Percentiles rank a stretch among this genome's conserved stretches.
phyloP scores from a whole-genome alignment of 1,139 yeast species.

The Suhomyces anneliseae region DNA sequence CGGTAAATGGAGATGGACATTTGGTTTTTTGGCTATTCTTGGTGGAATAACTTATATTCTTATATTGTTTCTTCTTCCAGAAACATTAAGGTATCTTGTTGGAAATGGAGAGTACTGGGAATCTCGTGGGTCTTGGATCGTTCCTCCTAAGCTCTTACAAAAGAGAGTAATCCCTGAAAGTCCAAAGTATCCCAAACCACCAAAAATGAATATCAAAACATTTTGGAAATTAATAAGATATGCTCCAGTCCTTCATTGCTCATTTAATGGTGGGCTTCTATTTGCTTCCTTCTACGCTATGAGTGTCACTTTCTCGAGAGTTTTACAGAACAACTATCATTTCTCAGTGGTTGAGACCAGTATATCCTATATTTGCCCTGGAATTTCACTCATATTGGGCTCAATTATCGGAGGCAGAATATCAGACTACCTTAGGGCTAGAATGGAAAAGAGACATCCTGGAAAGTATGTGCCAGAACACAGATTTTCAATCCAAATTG shows the following conservation, averaged over 20 bases:
- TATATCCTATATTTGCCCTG: conserved; percentile 56
- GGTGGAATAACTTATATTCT: conserved; percentile 39
- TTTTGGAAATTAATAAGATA: conserved; percentile 40
- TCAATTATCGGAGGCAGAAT: conserved; percentile 52
- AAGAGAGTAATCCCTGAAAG: conserved; percentile 23
- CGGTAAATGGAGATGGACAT: conserved; percentile 55
- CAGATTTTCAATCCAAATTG: conserved; percentile 44
- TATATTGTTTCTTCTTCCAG: conserved; percentile 51
- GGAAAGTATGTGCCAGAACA: conserved; percentile 44
- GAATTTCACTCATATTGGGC: conserved; percentile 49
- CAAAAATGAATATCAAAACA: conserved; percentile 42
- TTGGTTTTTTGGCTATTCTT: conserved; percentile 51
- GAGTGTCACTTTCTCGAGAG: conserved; percentile 50
- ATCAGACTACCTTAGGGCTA: conserved; percentile 41
- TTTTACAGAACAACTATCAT: conserved; percentile 37
- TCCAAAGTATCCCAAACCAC: conserved; percentile 44
- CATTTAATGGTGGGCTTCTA: conserved; percentile 50
- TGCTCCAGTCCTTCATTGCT: conserved; percentile 48
- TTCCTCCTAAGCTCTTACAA: conserved; percentile 32
- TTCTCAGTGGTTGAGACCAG: conserved; percentile 40
- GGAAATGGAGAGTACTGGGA: conserved; percentile 46
- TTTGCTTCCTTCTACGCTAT: conserved; percentile 59
- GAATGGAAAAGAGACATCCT: conserved; percentile 24
- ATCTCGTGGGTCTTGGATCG: conserved; percentile 20
- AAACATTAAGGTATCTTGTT: conserved; percentile 54